Percentiles rank a stretch among this genome's conserved stretches.
Evolutionary conservation across 257 asterid species (phyloP).

Genomic region (Henckelia pumila): DNA sequence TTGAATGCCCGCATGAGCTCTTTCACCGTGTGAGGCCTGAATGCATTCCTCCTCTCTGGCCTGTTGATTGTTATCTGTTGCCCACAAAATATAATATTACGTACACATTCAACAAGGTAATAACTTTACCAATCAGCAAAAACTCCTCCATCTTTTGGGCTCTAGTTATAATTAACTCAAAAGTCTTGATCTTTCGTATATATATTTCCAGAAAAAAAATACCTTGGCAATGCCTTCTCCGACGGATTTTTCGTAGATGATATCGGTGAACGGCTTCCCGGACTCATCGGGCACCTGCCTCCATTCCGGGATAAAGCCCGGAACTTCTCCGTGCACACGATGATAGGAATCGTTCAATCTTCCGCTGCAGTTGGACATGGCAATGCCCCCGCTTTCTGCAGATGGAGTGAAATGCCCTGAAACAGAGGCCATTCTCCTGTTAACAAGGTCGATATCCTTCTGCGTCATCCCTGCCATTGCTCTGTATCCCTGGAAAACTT

Average conservation of each 20-base stretch:
- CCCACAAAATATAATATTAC: not conserved
- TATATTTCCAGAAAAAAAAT: not conserved
- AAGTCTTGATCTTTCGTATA: not conserved
- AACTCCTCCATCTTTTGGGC: too few relatives aligned
- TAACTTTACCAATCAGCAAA: not conserved
- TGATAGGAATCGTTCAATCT: slow-evolving; percentile 64
- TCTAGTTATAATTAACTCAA: too few relatives aligned
- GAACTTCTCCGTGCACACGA: slow-evolving; percentile 73
- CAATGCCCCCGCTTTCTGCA: slow-evolving; percentile 19
- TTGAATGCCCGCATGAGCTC: slow-evolving; percentile 88
- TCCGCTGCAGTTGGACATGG: slow-evolving; percentile 53
- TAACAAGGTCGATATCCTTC: slow-evolving; percentile 35
- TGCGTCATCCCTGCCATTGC: slow-evolving; percentile 46
- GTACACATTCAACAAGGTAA: not conserved
- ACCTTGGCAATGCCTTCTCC: slow-evolving; percentile 98
- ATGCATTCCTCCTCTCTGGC: slow-evolving; percentile 91
- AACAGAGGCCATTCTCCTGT: slow-evolving; percentile 56
- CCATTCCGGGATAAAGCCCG: slow-evolving; percentile 67
- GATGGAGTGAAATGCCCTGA: slow-evolving; percentile 63
- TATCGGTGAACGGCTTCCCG: slow-evolving; percentile 67
- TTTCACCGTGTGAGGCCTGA: slow-evolving; percentile 89
- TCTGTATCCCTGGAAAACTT: not conserved
- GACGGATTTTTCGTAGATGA: slow-evolving; percentile 77
- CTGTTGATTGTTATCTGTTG: slow-evolving; percentile 80
- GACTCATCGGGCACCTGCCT: slow-evolving; percentile 54